Base-by-base conservation (phyloP, 2,329 filamentous ascomycete genomes). In the Pseudogymnoascus sp. region DNA sequence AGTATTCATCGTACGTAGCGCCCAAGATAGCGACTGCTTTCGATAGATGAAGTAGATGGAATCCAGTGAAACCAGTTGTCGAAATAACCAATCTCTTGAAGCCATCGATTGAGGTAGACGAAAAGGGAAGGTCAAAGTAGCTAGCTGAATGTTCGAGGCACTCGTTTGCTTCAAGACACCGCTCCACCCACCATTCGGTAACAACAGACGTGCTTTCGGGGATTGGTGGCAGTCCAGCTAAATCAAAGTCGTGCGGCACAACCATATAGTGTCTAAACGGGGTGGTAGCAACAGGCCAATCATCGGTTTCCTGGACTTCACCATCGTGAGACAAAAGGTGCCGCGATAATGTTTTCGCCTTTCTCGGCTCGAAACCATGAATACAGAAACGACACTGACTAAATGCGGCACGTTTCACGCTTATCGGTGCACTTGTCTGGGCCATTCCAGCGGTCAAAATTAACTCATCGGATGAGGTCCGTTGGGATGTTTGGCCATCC, bases 141-240 rank as follows among this genome's bases (percentile, higher is more conserved):
- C 95, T 86, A 4, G 84, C 79, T 61, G 80, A 77, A 4, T 92
- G 91, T 31, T 88, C 79, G 56, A 91, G 80, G 68, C 93, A 83
- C 26, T 77, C 78, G 74, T 90, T 95, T 67, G 85, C 84, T 72
- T 93, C 86, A 40, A 99, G 78, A 73, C 93, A 97, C 59, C 86
- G 85, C 76, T 99, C 95, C 61, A 99, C 81, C 83, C 93, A 99
- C 81, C 95, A 96, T 72, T 96, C 92, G 10, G 92, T 97, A 33
- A 96, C 86, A 13, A 79, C 77, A 66, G 77, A 75, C 21, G 68
- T 65, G 59, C 70, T 70, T 67, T 76, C 64, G 5, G 66, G 64
- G 21, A 70, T 72, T 42, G 68, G 64, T 33, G 73, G 71, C 7
- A 77, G 66, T 59, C 74, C 68, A 33, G 72, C 70, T 62, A 71